Base-by-base conservation (phyloP, 768 basidiomycete genomes). In the Punctularia strigosozonata region DNA sequence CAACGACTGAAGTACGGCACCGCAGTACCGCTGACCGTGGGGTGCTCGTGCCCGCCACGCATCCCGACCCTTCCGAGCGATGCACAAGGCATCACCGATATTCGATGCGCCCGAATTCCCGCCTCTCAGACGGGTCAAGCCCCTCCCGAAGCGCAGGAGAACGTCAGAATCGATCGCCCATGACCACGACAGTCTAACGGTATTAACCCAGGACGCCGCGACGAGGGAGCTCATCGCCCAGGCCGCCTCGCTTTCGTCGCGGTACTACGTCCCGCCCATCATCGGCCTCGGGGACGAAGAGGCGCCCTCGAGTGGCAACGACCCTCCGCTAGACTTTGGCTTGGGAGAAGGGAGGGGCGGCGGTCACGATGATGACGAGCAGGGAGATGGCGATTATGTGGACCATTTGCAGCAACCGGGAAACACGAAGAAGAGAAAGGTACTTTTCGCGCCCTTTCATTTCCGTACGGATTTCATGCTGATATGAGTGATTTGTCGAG, bases 371-470 rank as follows among this genome's bases (percentile, higher is more conserved):
- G 72, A 71, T 26, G 73, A 77, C 33, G 71, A 69, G 45, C 62
- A 66, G 22, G 69, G 60, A 7, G 76, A 74, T 45, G 74, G 66
- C 17, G 82, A 81, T 50, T 77, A 77, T 46, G 51, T 68, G 13
- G 80, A 85, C 54, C 78, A 81, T 48, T 58, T 78, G 22, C 77
- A 72, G 44, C 84, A 85, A 46, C 83, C 77, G 3, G 80, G 79
- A 6, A 89, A 89, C 50, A 81, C 83, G 35, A 89, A 89, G 73
- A 89, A 89, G 62, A 69, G 86, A 35, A 89, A 89, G 55, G 85
- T 89, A 3, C 86, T 87, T 1, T n/a, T n/a, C n/a, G n/a, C n/a
- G n/a, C n/a, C n/a, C n/a, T n/a, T n/a, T n/a, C n/a, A n/a, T n/a
- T n/a, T n/a, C n/a, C n/a, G n/a, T n/a, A n/a, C n/a, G n/a, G n/a